Evolutionary conservation across 1,284 basidiomycete species (phyloP).

Genomic region (Ustilago shanxiensis): DNA sequence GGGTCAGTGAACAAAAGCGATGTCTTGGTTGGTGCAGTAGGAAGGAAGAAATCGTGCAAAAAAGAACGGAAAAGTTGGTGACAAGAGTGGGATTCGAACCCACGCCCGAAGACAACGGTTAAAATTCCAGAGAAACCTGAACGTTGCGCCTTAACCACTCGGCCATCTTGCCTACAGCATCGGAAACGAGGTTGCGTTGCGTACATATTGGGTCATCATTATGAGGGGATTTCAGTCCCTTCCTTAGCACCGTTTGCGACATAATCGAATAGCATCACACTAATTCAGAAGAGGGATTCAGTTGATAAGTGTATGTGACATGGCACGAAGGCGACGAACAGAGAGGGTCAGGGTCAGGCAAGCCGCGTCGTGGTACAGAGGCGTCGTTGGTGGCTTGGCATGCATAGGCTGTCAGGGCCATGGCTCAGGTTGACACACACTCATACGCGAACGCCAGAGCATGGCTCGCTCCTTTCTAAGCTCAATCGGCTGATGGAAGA

Average conservation of each 20-base stretch:
- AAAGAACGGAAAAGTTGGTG: constrained; percentile 48
- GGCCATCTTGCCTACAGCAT: constrained; percentile 63
- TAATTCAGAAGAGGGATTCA: not conserved
- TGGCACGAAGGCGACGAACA: not conserved
- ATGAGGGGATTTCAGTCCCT: not conserved
- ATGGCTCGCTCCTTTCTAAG: too few relatives aligned
- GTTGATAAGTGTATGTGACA: not conserved
- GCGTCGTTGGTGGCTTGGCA: constrained; percentile 18
- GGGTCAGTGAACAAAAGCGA: too few relatives aligned
- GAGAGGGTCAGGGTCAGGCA: not conserved
- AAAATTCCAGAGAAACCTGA: constrained; percentile 34
- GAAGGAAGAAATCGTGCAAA: not conserved
- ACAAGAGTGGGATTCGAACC: constrained; percentile 70
- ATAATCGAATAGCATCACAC: not conserved
- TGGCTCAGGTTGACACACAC: not conserved
- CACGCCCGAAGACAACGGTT: constrained; percentile 65
- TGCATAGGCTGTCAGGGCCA: constrained; percentile 8
- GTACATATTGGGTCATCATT: not conserved
- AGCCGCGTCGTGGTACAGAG: not conserved
- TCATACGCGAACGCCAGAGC: too few relatives aligned
- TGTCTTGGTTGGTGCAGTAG: too few relatives aligned
- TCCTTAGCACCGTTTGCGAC: not conserved
- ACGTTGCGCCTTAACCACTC: constrained; percentile 69
- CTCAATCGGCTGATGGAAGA: too few relatives aligned
- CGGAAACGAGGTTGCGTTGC: fast-evolving